A percentile compares a stretch with the other conserved stretches of the same genome.
Evolutionary conservation across 73 alveolate species (phyloP).

Genomic region (Stentor coeruleus): DNA sequence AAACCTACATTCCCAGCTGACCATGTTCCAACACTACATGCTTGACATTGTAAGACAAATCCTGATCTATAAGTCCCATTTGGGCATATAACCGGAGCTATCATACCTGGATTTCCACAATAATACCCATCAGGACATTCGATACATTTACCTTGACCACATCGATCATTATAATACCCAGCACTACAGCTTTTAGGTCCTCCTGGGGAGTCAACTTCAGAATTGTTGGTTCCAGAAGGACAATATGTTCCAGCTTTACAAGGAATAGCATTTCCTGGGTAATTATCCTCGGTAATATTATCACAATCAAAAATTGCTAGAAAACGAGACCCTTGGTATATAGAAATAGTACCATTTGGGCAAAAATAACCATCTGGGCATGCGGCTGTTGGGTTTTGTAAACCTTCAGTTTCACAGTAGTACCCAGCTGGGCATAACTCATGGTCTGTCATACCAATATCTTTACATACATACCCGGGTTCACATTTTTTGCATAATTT

Average conservation of each 20-base stretch:
- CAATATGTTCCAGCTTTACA: constrained; percentile 53
- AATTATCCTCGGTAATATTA: not conserved
- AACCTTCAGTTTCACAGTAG: constrained; percentile 44
- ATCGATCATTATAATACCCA: not conserved
- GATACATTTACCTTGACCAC: not conserved
- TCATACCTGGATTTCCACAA: constrained; percentile 32
- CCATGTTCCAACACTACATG: constrained; percentile 2
- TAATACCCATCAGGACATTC: constrained; percentile 47
- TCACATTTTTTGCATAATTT: not conserved
- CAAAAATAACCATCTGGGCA: constrained; percentile 58
- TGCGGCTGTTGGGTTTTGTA: not conserved
- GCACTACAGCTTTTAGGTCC: not conserved
- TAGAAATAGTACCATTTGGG: constrained; percentile 56
- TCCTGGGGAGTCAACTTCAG: not conserved
- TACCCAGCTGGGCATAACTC: constrained; percentile 46
- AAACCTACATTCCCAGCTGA: not conserved
- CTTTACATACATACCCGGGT: constrained; percentile 32
- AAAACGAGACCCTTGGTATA: constrained; percentile 35
- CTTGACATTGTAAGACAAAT: not conserved
- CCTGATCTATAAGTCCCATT: constrained; percentile 35
- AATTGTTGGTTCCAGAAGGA: no score
- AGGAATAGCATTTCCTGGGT: constrained; percentile 30
- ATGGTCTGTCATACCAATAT: constrained; percentile 43
- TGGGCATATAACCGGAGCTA: constrained; percentile 43
- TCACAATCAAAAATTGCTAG: constrained; percentile 28